These are phyloP conservation scores for Fraxinus excelsior DNA, from an alignment of 257 asterid species.

Conservation along the genomic window DNA sequence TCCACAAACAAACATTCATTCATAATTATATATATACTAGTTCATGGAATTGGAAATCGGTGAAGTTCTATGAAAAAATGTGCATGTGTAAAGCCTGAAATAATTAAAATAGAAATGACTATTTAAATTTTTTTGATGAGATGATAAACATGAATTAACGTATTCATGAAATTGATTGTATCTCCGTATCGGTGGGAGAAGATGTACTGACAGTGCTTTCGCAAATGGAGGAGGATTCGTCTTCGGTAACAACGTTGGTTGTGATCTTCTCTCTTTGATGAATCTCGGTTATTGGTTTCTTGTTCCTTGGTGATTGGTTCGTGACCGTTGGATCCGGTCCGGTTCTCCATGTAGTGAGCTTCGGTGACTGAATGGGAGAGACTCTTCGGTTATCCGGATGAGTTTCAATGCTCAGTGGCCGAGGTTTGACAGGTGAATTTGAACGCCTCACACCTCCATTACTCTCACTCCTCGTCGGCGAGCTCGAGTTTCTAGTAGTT, in stretches of 20 bases:
- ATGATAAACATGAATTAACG: conserved; percentile 4
- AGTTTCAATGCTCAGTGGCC: conserved; percentile 59
- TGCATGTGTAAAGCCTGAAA: neutral
- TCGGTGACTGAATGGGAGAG: conserved; percentile 72
- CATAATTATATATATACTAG: neutral
- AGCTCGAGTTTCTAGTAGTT: conserved; percentile 44
- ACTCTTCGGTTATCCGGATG: conserved; percentile 49
- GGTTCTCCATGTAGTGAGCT: conserved; percentile 47
- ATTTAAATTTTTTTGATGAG: neutral
- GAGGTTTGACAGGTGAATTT: conserved; percentile 57
- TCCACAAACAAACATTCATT: neutral
- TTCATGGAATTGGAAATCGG: neutral
- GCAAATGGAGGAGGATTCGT: conserved; percentile 75
- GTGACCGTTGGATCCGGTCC: conserved; percentile 41
- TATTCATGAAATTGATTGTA: conserved; percentile 17
- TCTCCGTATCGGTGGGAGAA: conserved; percentile 64
- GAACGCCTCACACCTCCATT: conserved; percentile 40
- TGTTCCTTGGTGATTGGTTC: conserved; percentile 53
- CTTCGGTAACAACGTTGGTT: conserved; percentile 46
- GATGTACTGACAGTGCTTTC: conserved; percentile 70
- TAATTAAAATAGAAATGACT: neutral
- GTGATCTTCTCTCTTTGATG: conserved; percentile 54
- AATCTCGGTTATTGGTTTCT: conserved; percentile 41
- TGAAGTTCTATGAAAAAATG: neutral
- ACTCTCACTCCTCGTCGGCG: conserved; percentile 45